A percentile compares a stretch with the other conserved stretches of the same genome.
These are phyloP conservation scores for Hypoxylon sp. DNA, from an alignment of 2,329 filamentous ascomycete species.

Conservation along the genomic window DNA sequence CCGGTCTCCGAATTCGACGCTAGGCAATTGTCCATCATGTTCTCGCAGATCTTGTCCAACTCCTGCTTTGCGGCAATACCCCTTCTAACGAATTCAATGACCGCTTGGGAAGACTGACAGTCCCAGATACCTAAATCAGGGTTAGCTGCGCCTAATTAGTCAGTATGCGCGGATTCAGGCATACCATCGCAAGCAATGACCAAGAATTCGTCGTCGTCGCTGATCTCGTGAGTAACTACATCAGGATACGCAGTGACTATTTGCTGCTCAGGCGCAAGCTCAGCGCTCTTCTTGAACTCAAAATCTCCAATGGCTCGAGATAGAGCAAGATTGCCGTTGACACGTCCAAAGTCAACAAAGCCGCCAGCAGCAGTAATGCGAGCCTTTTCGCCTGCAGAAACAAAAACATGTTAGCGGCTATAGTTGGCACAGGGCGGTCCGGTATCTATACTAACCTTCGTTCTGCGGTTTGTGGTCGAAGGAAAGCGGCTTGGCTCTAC, in stretches of 20 bases:
- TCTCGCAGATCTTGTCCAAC: conserved; percentile 94
- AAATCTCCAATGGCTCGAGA: conserved; percentile 99
- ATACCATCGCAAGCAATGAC: conserved; percentile 92
- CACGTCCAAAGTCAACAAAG: conserved; percentile 97
- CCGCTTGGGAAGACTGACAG: conserved; percentile 97
- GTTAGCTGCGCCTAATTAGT: conserved; percentile 22
- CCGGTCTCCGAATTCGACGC: conserved; percentile 98
- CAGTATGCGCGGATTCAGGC: conserved; percentile 48
- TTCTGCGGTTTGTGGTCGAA: conserved; percentile 99
- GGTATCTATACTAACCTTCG: conserved; percentile 73
- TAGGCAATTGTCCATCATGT: conserved; percentile 99
- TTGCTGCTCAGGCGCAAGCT: conserved; percentile 96
- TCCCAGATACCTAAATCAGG: conserved; percentile 89
- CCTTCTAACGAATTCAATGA: conserved; percentile 95
- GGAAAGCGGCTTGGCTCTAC: conserved; percentile 96
- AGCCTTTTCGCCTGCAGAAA: conserved; percentile 83
- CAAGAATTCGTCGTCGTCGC: conserved; percentile 94
- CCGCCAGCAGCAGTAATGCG: conserved; percentile 95
- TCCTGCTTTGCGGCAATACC: conserved; percentile 97
- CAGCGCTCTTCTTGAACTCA: conserved; percentile 99
- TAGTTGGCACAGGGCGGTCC: background rate
- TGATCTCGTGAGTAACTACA: conserved; percentile 89
- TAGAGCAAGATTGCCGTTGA: conserved; percentile 96
- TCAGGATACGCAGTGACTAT: conserved; percentile 98
- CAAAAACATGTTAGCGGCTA: conserved; percentile 21